Evolutionary conservation across 2,329 filamentous ascomycete genomes (phyloP).

Genomic region (Trichophaea hybrida): DNA sequence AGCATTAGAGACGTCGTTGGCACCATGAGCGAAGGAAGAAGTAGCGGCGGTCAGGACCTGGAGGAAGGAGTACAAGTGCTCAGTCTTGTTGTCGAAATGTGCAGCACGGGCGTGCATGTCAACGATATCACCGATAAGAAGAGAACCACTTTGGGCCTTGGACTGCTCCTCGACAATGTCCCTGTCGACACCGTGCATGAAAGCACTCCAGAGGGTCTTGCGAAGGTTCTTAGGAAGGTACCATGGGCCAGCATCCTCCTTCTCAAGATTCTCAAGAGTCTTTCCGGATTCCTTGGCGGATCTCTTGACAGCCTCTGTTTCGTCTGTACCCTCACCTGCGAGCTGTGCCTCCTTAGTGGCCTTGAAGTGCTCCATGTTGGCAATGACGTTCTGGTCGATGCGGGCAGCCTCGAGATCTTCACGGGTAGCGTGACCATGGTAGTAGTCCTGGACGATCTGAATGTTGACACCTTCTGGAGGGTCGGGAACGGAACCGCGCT

Average conservation of each 20-base stretch:
- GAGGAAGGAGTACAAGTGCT: conserved; percentile 52
- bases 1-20: conserved; percentile 52
- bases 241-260: conserved; percentile 35
- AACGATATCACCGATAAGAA: conserved; percentile 40
- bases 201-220: conserved; percentile 35
- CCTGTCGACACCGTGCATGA: conserved; percentile 40
- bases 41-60: conserved; percentile 55
- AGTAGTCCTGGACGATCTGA: conserved; percentile 40
- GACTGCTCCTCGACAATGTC: conserved; percentile 35
- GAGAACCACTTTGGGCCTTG: conserved; percentile 29
- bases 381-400: conserved; percentile 14
- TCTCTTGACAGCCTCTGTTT: conserved; percentile 11
- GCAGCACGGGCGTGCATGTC: conserved; percentile 43
- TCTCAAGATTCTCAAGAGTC: conserved; percentile 30
- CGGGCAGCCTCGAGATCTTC: conserved; percentile 37
- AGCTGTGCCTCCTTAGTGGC: conserved; percentile 25
- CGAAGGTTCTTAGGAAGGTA: conserved; percentile 34
- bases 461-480: conserved; percentile 33
- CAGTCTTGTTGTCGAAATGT: conserved; percentile 48
- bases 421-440: conserved; percentile 42
- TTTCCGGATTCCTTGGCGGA: conserved; percentile 2
- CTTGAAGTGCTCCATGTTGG: conserved; percentile 23
- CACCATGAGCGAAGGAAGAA: conserved; percentile 56
- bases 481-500: conserved; percentile 30
- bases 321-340: conserved; percentile 26